Evolutionary conservation across 1,284 basidiomycete genomes (phyloP).

Genomic region (Ganoderma leucocontextum): DNA sequence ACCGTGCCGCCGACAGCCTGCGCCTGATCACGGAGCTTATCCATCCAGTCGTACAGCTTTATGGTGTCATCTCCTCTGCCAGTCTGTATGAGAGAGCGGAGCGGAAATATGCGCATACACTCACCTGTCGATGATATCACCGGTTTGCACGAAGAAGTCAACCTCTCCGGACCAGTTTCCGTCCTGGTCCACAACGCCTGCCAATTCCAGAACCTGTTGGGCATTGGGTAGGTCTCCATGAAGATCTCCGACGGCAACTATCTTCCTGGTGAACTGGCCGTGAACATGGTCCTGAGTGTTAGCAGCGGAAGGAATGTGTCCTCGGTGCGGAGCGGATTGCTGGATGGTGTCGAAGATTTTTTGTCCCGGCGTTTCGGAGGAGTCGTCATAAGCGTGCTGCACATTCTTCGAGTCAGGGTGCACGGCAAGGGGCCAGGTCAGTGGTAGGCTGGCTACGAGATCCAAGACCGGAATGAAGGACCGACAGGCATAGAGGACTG

Average conservation of each 20-base stretch:
- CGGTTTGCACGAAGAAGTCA: slow-evolving; percentile 91
- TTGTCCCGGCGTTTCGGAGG: slow-evolving; percentile 9
- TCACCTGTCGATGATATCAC: slow-evolving; percentile 90
- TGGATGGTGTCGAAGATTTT: slow-evolving; percentile 18
- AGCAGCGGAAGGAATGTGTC: slow-evolving; percentile 2
- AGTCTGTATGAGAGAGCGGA: neutral
- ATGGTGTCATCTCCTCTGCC: slow-evolving; percentile 87
- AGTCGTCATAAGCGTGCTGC: slow-evolving; percentile 24
- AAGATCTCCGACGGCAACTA: slow-evolving; percentile 84
- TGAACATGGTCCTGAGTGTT: slow-evolving; percentile 5
- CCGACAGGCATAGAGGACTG: slow-evolving; percentile 35
- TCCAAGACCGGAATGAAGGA: slow-evolving; percentile 34
- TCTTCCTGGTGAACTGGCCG: slow-evolving; percentile 49
- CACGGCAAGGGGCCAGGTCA: slow-evolving; percentile 39
- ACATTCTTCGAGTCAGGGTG: slow-evolving; percentile 34
- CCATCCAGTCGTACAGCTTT: slow-evolving; percentile 84
- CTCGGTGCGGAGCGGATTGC: slow-evolving; percentile 22
- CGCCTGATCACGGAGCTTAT: slow-evolving; percentile 82
- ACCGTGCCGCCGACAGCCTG: slow-evolving; percentile 72
- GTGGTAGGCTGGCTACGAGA: slow-evolving; percentile 35
- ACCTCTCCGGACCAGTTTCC: slow-evolving; percentile 81
- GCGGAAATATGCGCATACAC: neutral
- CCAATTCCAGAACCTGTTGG: slow-evolving; percentile 78
- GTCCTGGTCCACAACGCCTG: slow-evolving; percentile 72
- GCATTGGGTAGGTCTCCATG: slow-evolving; percentile 83